phyloP scores from a whole-genome alignment of 1,284 basidiomycete genomes.

The Ustilago crameri region DNA sequence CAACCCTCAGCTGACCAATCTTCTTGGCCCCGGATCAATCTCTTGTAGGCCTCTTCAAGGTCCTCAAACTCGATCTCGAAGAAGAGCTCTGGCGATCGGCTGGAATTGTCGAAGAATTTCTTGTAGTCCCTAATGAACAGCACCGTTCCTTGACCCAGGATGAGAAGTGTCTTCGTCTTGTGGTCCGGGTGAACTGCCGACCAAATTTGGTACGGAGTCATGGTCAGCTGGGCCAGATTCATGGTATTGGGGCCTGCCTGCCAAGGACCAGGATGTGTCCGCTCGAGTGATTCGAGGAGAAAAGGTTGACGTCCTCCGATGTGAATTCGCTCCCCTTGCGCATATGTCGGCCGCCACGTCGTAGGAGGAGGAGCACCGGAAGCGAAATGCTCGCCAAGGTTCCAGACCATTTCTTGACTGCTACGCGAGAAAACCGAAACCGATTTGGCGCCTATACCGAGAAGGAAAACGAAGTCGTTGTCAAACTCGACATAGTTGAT shows the following conservation, averaged over 20 bases:
- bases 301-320: too few species aligned
- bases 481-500: conserved; percentile 64
- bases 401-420: conserved; percentile 43
- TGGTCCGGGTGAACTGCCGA: conserved; percentile 56
- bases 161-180: conserved; percentile 54
- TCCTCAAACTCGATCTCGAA: conserved; percentile 40
- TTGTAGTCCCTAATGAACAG: conserved; percentile 55
- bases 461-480: conserved; percentile 56
- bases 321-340: too few species aligned
- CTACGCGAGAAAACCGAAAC: conserved; percentile 47
- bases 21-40: conserved; percentile 3
- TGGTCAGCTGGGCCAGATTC: conserved; percentile 38
- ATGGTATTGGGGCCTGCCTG: conserved; percentile 40
- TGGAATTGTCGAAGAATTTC: conserved; percentile 31
- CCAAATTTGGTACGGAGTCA: conserved; percentile 52
- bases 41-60: conserved; percentile 17
- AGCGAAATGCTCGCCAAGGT: conserved; percentile 46
- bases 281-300: conserved; percentile 1
- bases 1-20: conserved; percentile 18
- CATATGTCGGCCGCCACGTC: conserved; percentile 17
- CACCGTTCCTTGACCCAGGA: conserved; percentile 52
- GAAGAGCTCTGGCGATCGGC: conserved; percentile 24
- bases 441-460: conserved; percentile 42
- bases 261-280: conserved; percentile 25
- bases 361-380: conserved; percentile 22